Conservation (phyloP, 306 rosid genomes). For the Quercus mongolica region DNA sequence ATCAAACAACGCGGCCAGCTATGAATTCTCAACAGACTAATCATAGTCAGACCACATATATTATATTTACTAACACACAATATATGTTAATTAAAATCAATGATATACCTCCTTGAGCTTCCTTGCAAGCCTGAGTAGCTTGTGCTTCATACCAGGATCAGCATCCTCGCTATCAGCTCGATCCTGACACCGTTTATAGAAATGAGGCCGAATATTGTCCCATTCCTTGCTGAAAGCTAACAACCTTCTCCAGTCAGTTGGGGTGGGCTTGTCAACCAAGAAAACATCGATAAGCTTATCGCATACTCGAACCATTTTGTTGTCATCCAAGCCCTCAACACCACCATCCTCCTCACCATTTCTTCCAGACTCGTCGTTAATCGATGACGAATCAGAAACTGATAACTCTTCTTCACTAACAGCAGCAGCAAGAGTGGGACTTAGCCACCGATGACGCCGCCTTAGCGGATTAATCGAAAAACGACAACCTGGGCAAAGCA, state of each 20-base stretch:
- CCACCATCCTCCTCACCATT: conserved; percentile 28
- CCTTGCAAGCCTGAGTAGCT: conserved; percentile 69
- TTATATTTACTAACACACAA: background rate
- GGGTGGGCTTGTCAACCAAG: conserved; percentile 82
- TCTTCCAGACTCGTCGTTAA: background rate
- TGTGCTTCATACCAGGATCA: conserved; percentile 69
- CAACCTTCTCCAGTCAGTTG: conserved; percentile 83
- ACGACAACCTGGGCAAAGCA: conserved; percentile 25
- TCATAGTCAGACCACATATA: too few species aligned
- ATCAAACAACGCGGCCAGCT: background rate
- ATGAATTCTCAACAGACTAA: too few species aligned
- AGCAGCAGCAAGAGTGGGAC: conserved; percentile 15
- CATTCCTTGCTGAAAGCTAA: conserved; percentile 84
- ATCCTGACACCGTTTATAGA: conserved; percentile 52
- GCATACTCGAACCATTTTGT: conserved; percentile 52
- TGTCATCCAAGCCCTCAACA: conserved; percentile 40
- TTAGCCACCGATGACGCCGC: background rate
- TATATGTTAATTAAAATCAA: background rate
- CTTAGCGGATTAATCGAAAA: conserved; percentile 28
- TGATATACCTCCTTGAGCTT: conserved; percentile 79
- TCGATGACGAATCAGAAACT: conserved; percentile 20
- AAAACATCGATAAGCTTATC: conserved; percentile 89
- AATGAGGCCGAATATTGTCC: conserved; percentile 72
- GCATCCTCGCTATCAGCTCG: conserved; percentile 43
- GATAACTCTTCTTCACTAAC: conserved; percentile 27